phyloP scores from a whole-genome alignment of 2,329 filamentous ascomycete species.

The Phialophora expanda region DNA sequence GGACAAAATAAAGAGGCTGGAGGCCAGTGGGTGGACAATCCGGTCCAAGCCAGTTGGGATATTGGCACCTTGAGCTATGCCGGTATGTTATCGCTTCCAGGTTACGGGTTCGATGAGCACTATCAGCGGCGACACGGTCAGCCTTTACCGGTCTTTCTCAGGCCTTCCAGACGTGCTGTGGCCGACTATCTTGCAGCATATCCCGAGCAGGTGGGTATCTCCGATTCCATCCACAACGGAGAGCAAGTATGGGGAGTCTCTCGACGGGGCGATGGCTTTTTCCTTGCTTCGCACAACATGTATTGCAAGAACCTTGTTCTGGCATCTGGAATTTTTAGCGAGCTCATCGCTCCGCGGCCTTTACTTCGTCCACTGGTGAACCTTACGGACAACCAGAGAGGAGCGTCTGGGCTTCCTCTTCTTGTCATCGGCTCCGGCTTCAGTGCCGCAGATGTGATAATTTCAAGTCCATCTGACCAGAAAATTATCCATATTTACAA shows the following conservation, averaged over 20 bases:
- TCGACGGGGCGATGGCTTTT: slow-evolving; percentile 55
- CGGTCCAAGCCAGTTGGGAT: slow-evolving; percentile 58
- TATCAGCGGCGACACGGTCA: slow-evolving; percentile 51
- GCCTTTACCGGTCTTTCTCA: slow-evolving; percentile 57
- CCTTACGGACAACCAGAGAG: slow-evolving; percentile 37
- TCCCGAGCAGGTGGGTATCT: slow-evolving; percentile 59
- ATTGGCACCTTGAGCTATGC: slow-evolving; percentile 67
- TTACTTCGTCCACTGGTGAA: slow-evolving; percentile 54
- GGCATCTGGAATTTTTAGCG: slow-evolving; percentile 64
- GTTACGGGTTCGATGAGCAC: slow-evolving; percentile 63
- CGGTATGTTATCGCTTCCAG: slow-evolving; percentile 65
- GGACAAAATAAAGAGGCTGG: slow-evolving; percentile 59
- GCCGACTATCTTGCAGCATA: slow-evolving; percentile 62
- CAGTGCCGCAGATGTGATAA: slow-evolving; percentile 65
- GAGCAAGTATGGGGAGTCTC: slow-evolving; percentile 52
- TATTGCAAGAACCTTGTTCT: slow-evolving; percentile 62
- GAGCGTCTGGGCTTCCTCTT: slow-evolving; percentile 47
- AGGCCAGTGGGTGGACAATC: slow-evolving; percentile 65
- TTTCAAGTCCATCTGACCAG: slow-evolving; percentile 57
- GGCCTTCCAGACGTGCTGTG: slow-evolving; percentile 61
- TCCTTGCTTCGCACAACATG: slow-evolving; percentile 58
- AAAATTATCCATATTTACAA: slow-evolving; percentile 65
- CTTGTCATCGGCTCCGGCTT: slow-evolving; percentile 67
- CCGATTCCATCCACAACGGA: slow-evolving; percentile 53
- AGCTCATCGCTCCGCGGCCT: slow-evolving; percentile 58